Conservation (phyloP, 2,329 filamentous ascomycete species). For the Aaosphaeria arxii region DNA sequence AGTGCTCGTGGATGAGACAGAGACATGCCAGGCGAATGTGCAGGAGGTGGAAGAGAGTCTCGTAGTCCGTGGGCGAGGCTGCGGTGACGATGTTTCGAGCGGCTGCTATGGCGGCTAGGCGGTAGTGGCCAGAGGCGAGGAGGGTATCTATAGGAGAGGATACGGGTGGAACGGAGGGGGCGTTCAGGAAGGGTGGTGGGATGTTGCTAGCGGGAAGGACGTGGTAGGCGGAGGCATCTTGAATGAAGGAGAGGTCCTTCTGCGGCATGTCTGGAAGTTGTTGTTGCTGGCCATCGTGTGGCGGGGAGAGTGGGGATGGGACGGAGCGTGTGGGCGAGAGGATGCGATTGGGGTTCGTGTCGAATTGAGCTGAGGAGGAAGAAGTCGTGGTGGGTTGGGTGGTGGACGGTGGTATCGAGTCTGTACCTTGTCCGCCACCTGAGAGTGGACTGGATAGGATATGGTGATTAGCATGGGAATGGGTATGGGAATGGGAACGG, state of each 20-base stretch:
- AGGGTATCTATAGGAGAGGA: constrained; percentile 64
- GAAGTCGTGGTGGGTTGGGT: constrained; percentile 4
- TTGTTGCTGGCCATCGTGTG: constrained; percentile 13
- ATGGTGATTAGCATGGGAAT: too few species aligned
- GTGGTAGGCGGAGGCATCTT: constrained; percentile 80
- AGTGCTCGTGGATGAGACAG: constrained; percentile 68
- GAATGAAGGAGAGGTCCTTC: constrained; percentile 75
- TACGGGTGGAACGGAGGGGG: constrained; percentile 60
- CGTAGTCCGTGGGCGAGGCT: constrained; percentile 55
- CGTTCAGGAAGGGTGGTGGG: constrained; percentile 65
- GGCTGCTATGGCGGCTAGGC: constrained; percentile 69
- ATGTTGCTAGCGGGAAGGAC: constrained; percentile 64
- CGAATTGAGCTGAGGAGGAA: neutral
- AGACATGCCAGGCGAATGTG: constrained; percentile 81
- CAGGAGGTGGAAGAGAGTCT: constrained; percentile 70
- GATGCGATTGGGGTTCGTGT: constrained; percentile 12
- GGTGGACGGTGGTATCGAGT: neutral
- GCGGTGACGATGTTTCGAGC: constrained; percentile 57
- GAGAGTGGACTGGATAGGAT: constrained; percentile 17
- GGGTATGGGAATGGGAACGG: constrained; percentile 18
- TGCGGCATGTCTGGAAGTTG: neutral
- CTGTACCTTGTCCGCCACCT: too few species aligned
- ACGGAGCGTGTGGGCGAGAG: constrained; percentile 18
- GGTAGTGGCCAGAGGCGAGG: constrained; percentile 71
- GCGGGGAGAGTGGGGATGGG: constrained; percentile 13